Base-by-base conservation (phyloP, 768 basidiomycete genomes). In the Lactifluus rugatus region DNA sequence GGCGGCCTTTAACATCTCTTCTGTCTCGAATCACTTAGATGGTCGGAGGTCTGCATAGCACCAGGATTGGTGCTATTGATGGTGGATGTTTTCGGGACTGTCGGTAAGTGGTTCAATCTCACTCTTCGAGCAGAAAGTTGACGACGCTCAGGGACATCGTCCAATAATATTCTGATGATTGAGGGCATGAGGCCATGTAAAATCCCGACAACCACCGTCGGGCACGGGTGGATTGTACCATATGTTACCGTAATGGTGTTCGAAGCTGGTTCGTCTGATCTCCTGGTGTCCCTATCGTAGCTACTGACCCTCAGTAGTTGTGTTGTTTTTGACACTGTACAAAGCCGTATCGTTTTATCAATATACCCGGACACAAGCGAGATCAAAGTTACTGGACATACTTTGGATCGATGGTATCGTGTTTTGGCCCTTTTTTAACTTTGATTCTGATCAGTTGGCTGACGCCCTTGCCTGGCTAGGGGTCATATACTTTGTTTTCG, bases 401-500 rank as follows among this genome's bases (percentile, higher is more conserved):
- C 53, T 62, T 26, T 62, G 54, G 59, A 41, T 62, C 1, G 62
- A 62, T 7, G 62, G 62, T 62, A 13, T 5, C 39, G 7, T 6
- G 14, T 23, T 17, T 4, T 14, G 36, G 2, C 9, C 47, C 16
- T 9, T n/a, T 32, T n/a, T 19, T 17, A 11, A 6, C n/a, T n/a
- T n/a, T n/a, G n/a, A 9, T 16, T 3, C 34, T 42, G 10, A 32
- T 42, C 4, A 21, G 26, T n/a, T 8, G 4, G 36, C 32, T 49
- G 21, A 59, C 9, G 8, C 0, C 23, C 26, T 9, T 14, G 9
- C 9, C 51, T 60, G 31, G 4, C 13, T 14, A 62, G 62, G 62
- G 10, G 31, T 56, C 6, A 61, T 62, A 5, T 62, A 62, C 50
- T 62, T 61, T 16, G 46, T 62, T n/a, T 61, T 61, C 59, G 56